phyloP scores from a whole-genome alignment of 1,139 yeast species.

The Hansenula anomala region DNA sequence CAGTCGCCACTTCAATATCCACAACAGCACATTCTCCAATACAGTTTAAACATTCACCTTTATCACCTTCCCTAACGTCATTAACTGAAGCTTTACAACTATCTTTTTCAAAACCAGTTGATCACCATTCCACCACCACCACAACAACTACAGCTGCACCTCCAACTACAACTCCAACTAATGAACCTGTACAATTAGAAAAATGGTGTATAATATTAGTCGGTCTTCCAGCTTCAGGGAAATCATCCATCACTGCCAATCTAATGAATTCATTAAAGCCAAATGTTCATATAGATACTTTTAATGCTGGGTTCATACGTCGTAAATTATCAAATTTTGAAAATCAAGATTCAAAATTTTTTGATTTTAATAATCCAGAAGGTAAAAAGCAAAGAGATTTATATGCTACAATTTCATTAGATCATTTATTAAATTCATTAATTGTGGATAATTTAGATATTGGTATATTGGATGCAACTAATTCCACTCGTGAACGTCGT shows the following conservation, averaged over 20 bases:
- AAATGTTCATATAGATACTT: constrained; percentile 32
- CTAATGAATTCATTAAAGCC: constrained; percentile 37
- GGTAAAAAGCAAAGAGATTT: constrained; percentile 48
- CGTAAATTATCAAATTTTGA: constrained; percentile 29
- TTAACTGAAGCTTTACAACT: constrained; percentile 15
- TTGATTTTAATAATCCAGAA: constrained; percentile 45
- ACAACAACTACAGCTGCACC: background rate
- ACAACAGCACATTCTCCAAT: background rate
- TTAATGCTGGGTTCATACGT: constrained; percentile 58
- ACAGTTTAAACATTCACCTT: background rate
- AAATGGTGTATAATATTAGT: constrained; percentile 47
- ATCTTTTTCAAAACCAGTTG: background rate
- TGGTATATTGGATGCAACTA: constrained; percentile 71
- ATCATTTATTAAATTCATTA: constrained; percentile 43
- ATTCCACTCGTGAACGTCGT: constrained; percentile 54
- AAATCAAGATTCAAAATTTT: constrained; percentile 28
- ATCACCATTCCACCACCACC: background rate
- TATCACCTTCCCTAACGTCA: constrained; percentile 8
- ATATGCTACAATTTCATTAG: constrained; percentile 56
- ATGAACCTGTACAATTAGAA: constrained; percentile 13
- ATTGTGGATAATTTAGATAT: constrained; percentile 42
- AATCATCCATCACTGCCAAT: constrained; percentile 57
- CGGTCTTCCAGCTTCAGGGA: constrained; percentile 72
- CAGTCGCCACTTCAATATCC: constrained; percentile 13
- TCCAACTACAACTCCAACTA: constrained; percentile 22